phyloP scores from a whole-genome alignment of 1,139 yeast species.

The Geotrichum klebahnii region DNA sequence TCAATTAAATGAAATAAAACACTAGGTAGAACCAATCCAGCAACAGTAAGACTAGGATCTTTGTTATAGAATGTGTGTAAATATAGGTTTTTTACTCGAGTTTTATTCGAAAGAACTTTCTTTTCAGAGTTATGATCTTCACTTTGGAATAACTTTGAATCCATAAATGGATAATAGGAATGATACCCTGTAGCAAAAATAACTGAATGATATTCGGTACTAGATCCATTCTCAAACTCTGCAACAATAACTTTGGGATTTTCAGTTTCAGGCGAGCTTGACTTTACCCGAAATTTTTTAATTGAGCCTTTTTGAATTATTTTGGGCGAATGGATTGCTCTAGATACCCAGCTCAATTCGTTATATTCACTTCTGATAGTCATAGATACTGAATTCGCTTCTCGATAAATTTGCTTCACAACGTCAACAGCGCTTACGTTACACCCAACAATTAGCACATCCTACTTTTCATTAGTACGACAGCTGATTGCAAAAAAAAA shows the following conservation, averaged over 20 bases:
- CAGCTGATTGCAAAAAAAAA: not conserved
- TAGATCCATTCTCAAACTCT: not conserved
- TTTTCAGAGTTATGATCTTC: not conserved
- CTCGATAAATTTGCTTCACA: constrained; percentile 3
- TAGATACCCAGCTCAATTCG: not conserved
- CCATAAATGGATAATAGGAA: constrained; percentile 4
- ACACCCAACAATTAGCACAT: constrained; percentile 7
- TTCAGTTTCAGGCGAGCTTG: not conserved
- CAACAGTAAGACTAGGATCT: constrained; percentile 1
- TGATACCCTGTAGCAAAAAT: constrained; percentile 10
- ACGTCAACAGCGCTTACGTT: constrained; percentile 5
- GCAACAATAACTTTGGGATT: not conserved
- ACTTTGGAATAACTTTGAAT: not conserved
- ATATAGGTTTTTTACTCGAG: not conserved
- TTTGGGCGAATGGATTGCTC: constrained; percentile 2
- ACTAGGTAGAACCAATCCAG: not conserved
- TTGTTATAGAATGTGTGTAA: not conserved
- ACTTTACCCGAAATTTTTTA: not conserved
- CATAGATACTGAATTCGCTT: constrained; percentile 4
- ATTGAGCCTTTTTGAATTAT: not conserved
- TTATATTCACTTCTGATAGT: not conserved
- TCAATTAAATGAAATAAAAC: constrained; percentile 6
- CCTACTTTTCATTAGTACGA: not conserved
- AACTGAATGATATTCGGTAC: not conserved
- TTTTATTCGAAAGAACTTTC: not conserved